Evolutionary conservation across 2,329 filamentous ascomycete species (phyloP).

Genomic region (Calonectria fujianensis): DNA sequence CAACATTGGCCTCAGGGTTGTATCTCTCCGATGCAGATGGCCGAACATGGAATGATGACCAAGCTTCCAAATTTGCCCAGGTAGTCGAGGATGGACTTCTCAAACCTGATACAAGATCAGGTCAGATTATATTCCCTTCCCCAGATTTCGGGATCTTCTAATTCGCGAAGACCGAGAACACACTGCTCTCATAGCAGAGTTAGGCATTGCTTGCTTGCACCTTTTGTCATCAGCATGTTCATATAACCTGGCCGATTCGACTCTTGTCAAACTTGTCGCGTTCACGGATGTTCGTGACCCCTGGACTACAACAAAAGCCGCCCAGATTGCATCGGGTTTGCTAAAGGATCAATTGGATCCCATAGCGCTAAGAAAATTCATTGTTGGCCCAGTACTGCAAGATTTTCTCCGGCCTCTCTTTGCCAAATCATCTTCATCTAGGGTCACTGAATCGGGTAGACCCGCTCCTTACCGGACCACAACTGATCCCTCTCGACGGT

Average conservation of each 20-base stretch:
- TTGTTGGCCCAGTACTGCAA: slow-evolving; percentile 75
- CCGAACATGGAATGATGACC: not conserved
- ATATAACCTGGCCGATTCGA: slow-evolving; percentile 38
- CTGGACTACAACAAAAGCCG: slow-evolving; percentile 63
- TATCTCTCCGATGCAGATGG: slow-evolving; percentile 18
- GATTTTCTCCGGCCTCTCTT: slow-evolving; percentile 81
- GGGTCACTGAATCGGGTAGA: slow-evolving; percentile 56
- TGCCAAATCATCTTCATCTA: slow-evolving; percentile 69
- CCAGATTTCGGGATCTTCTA: not conserved
- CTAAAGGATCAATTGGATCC: slow-evolving; percentile 55
- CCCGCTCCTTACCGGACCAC: slow-evolving; percentile 52
- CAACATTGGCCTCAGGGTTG: slow-evolving; percentile 22
- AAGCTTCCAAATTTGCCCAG: slow-evolving; percentile 10
- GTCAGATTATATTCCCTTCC: not conserved
- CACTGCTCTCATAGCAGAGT: slow-evolving; percentile 48
- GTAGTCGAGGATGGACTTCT: slow-evolving; percentile 21
- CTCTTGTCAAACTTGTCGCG: slow-evolving; percentile 58
- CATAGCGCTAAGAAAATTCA: slow-evolving; percentile 59
- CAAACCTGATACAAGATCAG: not conserved
- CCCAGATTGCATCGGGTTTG: slow-evolving; percentile 57
- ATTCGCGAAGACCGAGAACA: not conserved
- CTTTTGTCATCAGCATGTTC: slow-evolving; percentile 47
- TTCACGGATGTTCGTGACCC: slow-evolving; percentile 57
- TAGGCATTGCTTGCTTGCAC: slow-evolving; percentile 55
- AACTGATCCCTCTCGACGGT: slow-evolving; percentile 22